phyloP scores from a whole-genome alignment of 495 filamentous ascomycete genomes.

The Choiromyces venosus region DNA sequence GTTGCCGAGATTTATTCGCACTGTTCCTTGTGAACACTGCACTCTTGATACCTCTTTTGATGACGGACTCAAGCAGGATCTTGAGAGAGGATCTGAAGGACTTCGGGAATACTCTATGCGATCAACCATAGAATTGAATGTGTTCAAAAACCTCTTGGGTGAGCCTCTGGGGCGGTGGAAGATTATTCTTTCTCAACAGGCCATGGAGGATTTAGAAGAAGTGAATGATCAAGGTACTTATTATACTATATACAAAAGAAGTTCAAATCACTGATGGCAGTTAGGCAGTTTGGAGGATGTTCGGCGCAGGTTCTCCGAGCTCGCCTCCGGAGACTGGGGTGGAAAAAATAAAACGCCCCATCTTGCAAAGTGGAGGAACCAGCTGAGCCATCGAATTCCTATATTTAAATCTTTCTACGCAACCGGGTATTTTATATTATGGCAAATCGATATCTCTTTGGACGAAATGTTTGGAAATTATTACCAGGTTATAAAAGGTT shows the following conservation, averaged over 20 bases:
- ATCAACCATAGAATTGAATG: too few species aligned
- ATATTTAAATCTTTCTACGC: conserved; percentile 14
- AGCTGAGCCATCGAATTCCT: conserved; percentile 1
- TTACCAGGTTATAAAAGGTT: conserved; percentile 27
- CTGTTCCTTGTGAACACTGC: too few species aligned
- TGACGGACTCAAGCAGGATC: too few species aligned
- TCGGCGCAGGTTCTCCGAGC: conserved; percentile 23
- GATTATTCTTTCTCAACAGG: conserved; percentile 42
- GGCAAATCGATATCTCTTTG: conserved; percentile 32
- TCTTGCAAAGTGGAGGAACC: too few species aligned
- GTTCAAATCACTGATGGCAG: not conserved
- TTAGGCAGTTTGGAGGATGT: conserved; percentile 5
- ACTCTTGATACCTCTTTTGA: too few species aligned
- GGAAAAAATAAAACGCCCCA: too few species aligned
- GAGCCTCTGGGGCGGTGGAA: conserved; percentile 45
- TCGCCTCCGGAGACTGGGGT: conserved; percentile 43
- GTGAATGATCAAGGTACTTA: conserved; percentile 2
- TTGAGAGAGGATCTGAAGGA: too few species aligned
- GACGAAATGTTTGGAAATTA: conserved; percentile 19
- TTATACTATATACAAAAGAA: not conserved
- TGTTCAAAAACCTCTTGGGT: conserved; percentile 34
- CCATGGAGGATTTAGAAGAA: conserved; percentile 37
- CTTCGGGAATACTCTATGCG: too few species aligned
- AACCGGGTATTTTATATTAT: conserved; percentile 20
- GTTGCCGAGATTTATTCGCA: too few species aligned